Conservation (phyloP, 1,284 basidiomycete species). For the Stereum hirsutum region DNA sequence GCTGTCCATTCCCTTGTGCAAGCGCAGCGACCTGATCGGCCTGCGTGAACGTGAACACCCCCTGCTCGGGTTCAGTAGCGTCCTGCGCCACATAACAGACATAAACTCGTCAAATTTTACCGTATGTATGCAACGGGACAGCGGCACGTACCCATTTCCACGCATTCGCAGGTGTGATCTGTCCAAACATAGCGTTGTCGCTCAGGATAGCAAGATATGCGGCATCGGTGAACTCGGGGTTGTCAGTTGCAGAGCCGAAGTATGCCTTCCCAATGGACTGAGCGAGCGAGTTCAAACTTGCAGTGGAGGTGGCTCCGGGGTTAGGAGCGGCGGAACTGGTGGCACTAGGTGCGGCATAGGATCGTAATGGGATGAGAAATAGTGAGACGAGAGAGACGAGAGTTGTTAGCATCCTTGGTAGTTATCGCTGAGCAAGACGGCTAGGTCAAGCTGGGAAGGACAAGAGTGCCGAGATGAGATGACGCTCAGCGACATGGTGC, state of each 20-base stretch:
- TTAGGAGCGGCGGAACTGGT: no score
- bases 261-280: conserved; percentile 43
- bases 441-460: no score
- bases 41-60: conserved; percentile 34
- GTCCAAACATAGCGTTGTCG: conserved; percentile 35
- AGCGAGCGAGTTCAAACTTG: conserved; percentile 28
- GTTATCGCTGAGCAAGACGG: no score
- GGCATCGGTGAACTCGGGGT: conserved; percentile 37
- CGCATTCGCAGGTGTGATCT: conserved; percentile 43
- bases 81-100: no score
- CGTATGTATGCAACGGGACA: neutral
- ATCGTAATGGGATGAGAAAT: no score
- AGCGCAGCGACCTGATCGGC: conserved; percentile 39
- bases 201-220: conserved; percentile 33
- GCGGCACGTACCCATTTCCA: conserved; percentile 41
- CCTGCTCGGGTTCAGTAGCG: conserved; percentile 42
- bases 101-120: no score
- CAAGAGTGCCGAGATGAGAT: no score
- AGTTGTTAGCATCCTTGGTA: no score
- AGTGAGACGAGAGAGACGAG: no score
- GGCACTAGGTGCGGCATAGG: no score
- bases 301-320: conserved; percentile 14
- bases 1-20: conserved; percentile 32
- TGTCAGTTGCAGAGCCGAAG: conserved; percentile 55
- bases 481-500: no score